These are phyloP conservation scores for Cucumis melo DNA, from an alignment of 306 rosid species.

Conservation along the genomic window DNA sequence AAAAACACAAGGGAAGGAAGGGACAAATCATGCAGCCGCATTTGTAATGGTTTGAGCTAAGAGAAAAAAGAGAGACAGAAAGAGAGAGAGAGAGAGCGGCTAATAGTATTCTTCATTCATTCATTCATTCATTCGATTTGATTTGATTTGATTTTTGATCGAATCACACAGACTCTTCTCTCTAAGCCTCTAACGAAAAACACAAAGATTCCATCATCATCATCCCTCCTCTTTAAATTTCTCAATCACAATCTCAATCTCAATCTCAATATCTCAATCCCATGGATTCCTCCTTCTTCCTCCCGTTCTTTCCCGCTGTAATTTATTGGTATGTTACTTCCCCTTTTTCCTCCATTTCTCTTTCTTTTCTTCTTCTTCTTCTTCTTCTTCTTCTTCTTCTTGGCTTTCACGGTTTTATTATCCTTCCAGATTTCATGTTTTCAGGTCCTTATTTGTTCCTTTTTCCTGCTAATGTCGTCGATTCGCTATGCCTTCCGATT, in stretches of 20 bases:
- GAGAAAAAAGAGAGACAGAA: too few species aligned
- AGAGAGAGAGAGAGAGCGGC: background rate
- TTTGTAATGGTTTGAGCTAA: background rate
- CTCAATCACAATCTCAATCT: conserved; percentile 4
- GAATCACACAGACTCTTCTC: background rate
- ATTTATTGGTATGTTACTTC: conserved; percentile 29
- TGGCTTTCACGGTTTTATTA: background rate
- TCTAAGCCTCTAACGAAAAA: background rate
- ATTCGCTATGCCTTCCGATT: conserved; percentile 42
- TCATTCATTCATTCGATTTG: background rate
- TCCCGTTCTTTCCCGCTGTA: conserved; percentile 24
- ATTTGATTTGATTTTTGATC: background rate
- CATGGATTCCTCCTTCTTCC: conserved; percentile 45
- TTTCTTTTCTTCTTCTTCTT: background rate
- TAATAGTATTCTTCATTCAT: background rate
- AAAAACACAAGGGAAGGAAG: too few species aligned
- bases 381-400: too few species aligned
- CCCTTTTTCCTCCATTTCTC: background rate
- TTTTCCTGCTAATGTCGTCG: conserved; percentile 39
- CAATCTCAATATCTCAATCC: too few species aligned
- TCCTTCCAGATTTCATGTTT: conserved; percentile 13
- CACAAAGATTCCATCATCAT: background rate
- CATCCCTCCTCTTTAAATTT: background rate
- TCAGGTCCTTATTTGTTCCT: conserved; percentile 25
- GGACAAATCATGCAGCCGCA: background rate